phyloP scores from a whole-genome alignment of 495 filamentous ascomycete species.

The Oidiodendron maius region DNA sequence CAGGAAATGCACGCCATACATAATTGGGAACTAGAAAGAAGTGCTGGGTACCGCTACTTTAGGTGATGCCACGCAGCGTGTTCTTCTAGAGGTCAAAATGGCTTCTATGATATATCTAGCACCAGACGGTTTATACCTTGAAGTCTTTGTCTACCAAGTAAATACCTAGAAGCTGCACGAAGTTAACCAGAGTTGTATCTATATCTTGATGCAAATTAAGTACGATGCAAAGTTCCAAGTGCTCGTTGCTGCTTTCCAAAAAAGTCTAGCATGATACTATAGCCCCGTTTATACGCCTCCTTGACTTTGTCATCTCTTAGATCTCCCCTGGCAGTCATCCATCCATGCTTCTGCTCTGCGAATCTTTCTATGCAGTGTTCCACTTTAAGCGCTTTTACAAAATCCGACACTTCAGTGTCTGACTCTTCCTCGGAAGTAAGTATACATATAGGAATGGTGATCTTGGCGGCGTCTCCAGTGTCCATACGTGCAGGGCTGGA shows the following conservation, averaged over 20 bases:
- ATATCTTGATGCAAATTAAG: no score
- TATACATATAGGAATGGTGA: slow-evolving; percentile 57
- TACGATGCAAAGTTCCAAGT: no score
- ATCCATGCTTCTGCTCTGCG: slow-evolving; percentile 76
- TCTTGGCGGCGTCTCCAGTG: slow-evolving; percentile 59
- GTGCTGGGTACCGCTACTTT: no score
- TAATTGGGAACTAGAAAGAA: no score
- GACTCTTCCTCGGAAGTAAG: slow-evolving; percentile 65
- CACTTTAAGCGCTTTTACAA: slow-evolving; percentile 56
- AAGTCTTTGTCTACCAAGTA: no score
- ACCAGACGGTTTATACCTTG: no score
- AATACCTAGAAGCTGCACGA: no score
- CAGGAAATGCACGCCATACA: no score
- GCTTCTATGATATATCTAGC: no score
- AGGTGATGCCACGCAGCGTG: no score
- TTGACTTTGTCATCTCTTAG: slow-evolving; percentile 60
- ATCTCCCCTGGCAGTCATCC: slow-evolving; percentile 76
- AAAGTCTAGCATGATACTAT: slow-evolving; percentile 65
- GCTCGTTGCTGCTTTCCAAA: slow-evolving; percentile 72
- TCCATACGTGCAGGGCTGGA: slow-evolving; percentile 88
- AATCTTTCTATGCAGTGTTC: slow-evolving; percentile 78
- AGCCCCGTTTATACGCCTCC: slow-evolving; percentile 73
- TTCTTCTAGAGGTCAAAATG: no score
- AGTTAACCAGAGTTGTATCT: no score
- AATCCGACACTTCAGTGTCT: slow-evolving; percentile 60